phyloP scores from a whole-genome alignment of 148 eudicot species.

The Chenopodium quinoa region DNA sequence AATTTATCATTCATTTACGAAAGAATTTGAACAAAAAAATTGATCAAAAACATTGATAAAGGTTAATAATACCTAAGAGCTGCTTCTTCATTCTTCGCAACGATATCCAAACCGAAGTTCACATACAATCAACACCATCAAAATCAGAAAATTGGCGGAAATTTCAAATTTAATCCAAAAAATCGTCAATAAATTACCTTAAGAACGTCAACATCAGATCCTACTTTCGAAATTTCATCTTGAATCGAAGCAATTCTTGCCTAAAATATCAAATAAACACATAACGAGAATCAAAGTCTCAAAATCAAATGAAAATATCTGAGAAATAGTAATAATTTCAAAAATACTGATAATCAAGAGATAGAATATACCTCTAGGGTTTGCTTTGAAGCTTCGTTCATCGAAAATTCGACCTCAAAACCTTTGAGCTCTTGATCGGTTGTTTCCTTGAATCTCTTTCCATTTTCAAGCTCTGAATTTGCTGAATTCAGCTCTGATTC shows the following conservation, averaged over 20 bases:
- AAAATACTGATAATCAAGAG: not conserved
- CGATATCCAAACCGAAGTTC: conserved; percentile 12
- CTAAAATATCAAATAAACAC: conserved; percentile 30
- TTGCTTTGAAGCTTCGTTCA: conserved; percentile 52
- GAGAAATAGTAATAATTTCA: not conserved
- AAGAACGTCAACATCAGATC: conserved; percentile 55
- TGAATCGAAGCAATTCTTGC: conserved; percentile 53
- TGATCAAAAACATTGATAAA: conserved; percentile 5
- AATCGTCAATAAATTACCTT: conserved; percentile 39
- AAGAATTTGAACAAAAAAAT: not conserved
- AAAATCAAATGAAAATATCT: not conserved
- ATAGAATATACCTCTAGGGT: conserved; percentile 54
- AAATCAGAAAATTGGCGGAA: conserved; percentile 9
- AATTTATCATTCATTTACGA: not conserved
- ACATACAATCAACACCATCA: conserved; percentile 20
- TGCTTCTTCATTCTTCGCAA: conserved; percentile 52
- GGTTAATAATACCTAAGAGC: conserved; percentile 39
- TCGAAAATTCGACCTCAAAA: conserved; percentile 65
- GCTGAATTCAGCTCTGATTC: conserved; percentile 40
- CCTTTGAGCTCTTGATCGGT: conserved; percentile 67
- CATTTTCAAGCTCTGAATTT: conserved; percentile 45
- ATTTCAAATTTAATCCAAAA: not conserved
- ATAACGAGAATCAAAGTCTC: not conserved
- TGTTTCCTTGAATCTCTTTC: conserved; percentile 55
- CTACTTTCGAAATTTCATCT: conserved; percentile 53